Evolutionary conservation across 2,329 filamentous ascomycete genomes (phyloP).

Genomic region (Acephala macrosclerotiorum): DNA sequence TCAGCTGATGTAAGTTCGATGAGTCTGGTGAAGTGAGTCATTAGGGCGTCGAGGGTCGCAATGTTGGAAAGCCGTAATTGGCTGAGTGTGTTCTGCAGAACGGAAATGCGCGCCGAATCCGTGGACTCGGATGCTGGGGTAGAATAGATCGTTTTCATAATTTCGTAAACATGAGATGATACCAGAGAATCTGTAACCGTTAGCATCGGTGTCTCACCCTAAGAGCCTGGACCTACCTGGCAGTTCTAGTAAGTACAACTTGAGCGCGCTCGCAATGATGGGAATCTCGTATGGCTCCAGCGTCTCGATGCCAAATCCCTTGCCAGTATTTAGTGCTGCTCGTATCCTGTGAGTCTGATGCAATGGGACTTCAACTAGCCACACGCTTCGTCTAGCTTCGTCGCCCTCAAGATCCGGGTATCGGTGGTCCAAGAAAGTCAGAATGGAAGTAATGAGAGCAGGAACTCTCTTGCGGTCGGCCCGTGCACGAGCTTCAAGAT

Average conservation of each 20-base stretch:
- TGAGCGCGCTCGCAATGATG: constrained; percentile 89
- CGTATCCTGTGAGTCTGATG: constrained; percentile 85
- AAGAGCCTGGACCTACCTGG: constrained; percentile 69
- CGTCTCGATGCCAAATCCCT: constrained; percentile 75
- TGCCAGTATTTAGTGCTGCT: constrained; percentile 85
- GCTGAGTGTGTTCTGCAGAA: constrained; percentile 94
- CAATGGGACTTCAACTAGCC: constrained; percentile 92
- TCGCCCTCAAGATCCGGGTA: constrained; percentile 98
- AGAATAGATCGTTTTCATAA: constrained; percentile 95
- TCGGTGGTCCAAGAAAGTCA: constrained; percentile 95
- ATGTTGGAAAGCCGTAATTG: constrained; percentile 97
- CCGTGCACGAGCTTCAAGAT: constrained; percentile 92
- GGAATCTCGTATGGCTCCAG: constrained; percentile 92
- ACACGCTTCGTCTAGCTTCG: constrained; percentile 88
- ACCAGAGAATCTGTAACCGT: constrained; percentile 83
- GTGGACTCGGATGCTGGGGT: constrained; percentile 79
- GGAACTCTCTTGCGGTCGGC: constrained; percentile 97
- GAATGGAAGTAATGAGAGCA: constrained; percentile 86
- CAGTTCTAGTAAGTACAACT: constrained; percentile 93
- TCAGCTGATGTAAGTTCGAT: constrained; percentile 97
- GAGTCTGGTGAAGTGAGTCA: constrained; percentile 96
- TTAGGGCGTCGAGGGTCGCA: constrained; percentile 96
- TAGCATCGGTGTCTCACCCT: constrained; percentile 25
- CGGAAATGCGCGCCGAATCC: constrained; percentile 82
- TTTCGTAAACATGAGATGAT: constrained; percentile 98